Base-by-base conservation (phyloP, 1,284 basidiomycete genomes). In the Austroboletus niveus region DNA sequence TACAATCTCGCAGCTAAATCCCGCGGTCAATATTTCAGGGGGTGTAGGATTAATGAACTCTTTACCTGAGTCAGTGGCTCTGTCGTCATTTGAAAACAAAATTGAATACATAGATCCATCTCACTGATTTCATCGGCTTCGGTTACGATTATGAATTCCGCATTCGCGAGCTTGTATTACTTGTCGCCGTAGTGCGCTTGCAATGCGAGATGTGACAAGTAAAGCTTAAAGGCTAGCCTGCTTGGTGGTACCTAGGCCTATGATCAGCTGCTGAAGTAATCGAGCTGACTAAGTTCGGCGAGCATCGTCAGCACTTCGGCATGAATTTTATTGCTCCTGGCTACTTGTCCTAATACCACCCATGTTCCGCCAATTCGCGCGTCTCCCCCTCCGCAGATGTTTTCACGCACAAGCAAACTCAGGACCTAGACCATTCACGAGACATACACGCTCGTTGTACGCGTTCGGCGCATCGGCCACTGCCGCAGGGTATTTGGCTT, bases 341-440 rank as follows among this genome's bases (percentile, higher is more conserved):
- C 36, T 34, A 42, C 14, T 39, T n/a, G 40, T 48, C 35, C 39
- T 54, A 44, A 41, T 14, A n/a, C 54, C 41, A 77, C n/a, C 17
- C 54, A 75, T 75, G 74, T 62, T 75, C 49, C 61, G 74, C 53
- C 64, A 67, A 22, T 54, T 72, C 22, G 57, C 69, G 52, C 69
- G 69, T 51, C 55, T 70, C 20, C 63, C 68, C 3, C 55, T 68
- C 22, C 69, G 61, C 45, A 53, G 61, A 47, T 50, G 61, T 36
- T n/a, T 68, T 39, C 59, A 69, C 41, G 65, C 66, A 44, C 66
- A 59, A 53, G 54, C 59, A 29, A 9, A 56, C 1, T 4, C 54
- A 3, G 45, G 30, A 44, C 1, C 57, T 41, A 43, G 53, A 41
- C 42, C n/a, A 14, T 70, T 40, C 42, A 5, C 49, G 35, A 57